phyloP scores from a whole-genome alignment of 176 grass and related monocot genomes.

The Oryza glaberrima region DNA sequence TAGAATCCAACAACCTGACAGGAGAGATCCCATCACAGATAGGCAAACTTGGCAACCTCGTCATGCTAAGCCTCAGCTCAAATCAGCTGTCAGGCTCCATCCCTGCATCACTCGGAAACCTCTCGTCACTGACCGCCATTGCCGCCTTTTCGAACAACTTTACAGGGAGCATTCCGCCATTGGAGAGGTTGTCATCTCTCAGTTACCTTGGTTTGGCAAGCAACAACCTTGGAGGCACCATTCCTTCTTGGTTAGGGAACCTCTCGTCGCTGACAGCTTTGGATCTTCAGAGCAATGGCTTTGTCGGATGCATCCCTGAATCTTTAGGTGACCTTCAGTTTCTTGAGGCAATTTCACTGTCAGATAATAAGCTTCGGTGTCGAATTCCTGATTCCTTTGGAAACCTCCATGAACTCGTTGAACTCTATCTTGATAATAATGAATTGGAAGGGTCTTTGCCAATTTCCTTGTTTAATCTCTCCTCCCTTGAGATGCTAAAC shows the following conservation, averaged over 20 bases:
- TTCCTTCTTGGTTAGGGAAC: conserved; percentile 24
- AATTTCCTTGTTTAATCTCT: background rate
- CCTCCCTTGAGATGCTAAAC: background rate
- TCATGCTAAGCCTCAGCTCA: background rate
- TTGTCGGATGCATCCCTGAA: background rate
- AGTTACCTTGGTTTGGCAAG: background rate
- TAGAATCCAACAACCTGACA: background rate
- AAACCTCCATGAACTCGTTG: background rate
- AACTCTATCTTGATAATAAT: background rate
- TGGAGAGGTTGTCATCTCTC: background rate
- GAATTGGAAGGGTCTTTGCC: background rate
- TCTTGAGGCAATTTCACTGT: background rate
- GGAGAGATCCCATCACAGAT: conserved; percentile 12
- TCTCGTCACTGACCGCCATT: background rate
- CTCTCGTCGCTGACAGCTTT: background rate
- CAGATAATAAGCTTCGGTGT: background rate
- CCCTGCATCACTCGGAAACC: conserved; percentile 32
- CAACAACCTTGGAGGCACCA: background rate
- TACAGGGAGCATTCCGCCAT: conserved; percentile 3
- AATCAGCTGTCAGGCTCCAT: conserved; percentile 27
- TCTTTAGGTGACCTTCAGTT: background rate
- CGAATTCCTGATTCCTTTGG: background rate
- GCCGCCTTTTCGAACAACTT: background rate
- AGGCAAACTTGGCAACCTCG: conserved; percentile 8
- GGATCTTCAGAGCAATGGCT: background rate